Evolutionary conservation across 2,329 filamentous ascomycete species (phyloP), one percentile per base, ranked within the genome.

Genomic region (Bipolaris cookei): DNA sequence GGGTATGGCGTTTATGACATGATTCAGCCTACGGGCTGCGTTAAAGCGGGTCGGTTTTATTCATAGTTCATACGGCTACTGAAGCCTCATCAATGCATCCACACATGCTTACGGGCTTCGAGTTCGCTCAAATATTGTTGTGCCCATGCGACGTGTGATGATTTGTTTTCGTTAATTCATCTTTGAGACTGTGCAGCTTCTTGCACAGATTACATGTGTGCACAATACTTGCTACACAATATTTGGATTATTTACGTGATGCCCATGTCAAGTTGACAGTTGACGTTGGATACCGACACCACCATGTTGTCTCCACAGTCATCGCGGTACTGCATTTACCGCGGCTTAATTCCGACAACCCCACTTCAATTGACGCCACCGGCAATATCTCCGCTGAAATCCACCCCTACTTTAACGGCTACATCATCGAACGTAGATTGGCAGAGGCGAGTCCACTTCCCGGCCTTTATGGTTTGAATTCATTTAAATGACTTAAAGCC

Each of bases 21-120:
- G 66, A 60, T 56, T 51, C 44, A 46, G 67, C 65, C 68, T 65
- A 62, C 54, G 58, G 62, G 68, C 54, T 62, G 57, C 54, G 56
- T 47, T 64, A 47, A 52, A 53, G 51, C 44, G 54, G 61, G 39
- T 59, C 35, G 50, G 58, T 38, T 58, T 63, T 54, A 74, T 75
- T 70, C 57, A 62, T 76, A 73, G 64, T 70, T 68, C 32, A 64
- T 49, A 57, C 25, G 63, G 63, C 65, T 53, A 45, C 50, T 43
- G 61, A 61, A 49, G 43, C 66, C 55, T 58, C 43, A 70, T 54
- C 62, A 73, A 72, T 73, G 64, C 64, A 70, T 70, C 45, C 6
- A 59, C 65, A 62, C 66, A 68, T 65, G 68, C 69, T 69, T 65
- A 66, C 68, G 67, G 70, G 71, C 62, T 61, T 66, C 70, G 67